Base-by-base conservation (phyloP, 257 asterid species). In the Penstemon barbatus region DNA sequence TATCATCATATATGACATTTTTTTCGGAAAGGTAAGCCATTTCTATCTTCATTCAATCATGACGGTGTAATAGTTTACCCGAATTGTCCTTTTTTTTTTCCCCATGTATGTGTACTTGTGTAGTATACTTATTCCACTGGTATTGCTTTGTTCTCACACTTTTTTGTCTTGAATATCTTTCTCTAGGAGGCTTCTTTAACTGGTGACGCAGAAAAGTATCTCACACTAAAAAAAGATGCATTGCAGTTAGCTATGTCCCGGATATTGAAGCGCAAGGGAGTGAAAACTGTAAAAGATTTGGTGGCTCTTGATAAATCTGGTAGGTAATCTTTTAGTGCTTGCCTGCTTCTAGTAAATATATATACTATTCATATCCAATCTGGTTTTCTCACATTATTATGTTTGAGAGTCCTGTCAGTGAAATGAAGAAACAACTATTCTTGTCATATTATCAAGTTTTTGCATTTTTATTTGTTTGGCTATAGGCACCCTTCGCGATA, bases 181-280 rank as follows among this genome's bases (percentile, higher is more conserved):
- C 41, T 42, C 52, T 65, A 93, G 98, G 86, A 81, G 74, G 85
- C 71, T 76, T 66, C 86, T 63, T 75, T 83, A 63, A 62, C 49
- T 60, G 99, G 97, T 66, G 99, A 93, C 72, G 96, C 99, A 37
- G 99, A 93, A 71, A 90, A 83, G 79, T 80, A 84, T 82, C 76
- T 93, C 61, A 73, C 80, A 61, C 80, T 59, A 8, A 89, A 83
- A 66, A 88, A 80, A 59, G 89, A 84, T 68, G 77, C 85, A 55
- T 36, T 90, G 72, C 86, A 75, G 74, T 79, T 84, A 54, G 89
- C 96, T 66, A 77, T 88, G 56, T 81, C 85, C 10, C 81, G 60
- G 39, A 75, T 88, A 68, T 79, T 93, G 65, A 80, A 49, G 61
- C 69, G 67, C 43, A 88, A 79, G 77, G 84, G 85, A 72, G 83